A percentile compares a stretch with the other conserved stretches of the same genome.
These are phyloP conservation scores for Thielaviopsis ethacetica DNA, from an alignment of 2,329 filamentous ascomycete species.

Conservation along the genomic window DNA sequence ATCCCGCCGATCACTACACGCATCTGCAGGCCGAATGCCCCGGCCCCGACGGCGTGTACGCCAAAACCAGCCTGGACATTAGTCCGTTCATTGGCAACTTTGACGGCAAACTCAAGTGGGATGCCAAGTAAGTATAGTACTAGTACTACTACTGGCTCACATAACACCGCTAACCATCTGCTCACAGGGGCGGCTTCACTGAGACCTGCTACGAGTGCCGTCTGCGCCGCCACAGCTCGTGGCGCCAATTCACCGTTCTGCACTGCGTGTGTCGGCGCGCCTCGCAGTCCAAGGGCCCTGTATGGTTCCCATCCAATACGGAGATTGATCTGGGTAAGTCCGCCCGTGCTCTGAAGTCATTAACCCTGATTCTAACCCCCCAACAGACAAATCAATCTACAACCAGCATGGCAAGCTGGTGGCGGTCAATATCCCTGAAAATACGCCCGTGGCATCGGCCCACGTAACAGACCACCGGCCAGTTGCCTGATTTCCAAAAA, in stretches of 20 bases:
- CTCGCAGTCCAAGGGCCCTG: conserved; percentile 3
- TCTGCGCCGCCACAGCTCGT: conserved; percentile 7
- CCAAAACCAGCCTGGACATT: conserved; percentile 1
- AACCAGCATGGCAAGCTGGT: conserved; percentile 6
- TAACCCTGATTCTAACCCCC: background rate
- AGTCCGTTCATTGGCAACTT: conserved; percentile 6
- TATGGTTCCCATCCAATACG: conserved; percentile 10
- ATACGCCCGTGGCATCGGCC: background rate
- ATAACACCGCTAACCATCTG: too few species aligned
- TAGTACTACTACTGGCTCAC: too few species aligned
- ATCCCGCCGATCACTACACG: conserved; percentile 4
- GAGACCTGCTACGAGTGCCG: conserved; percentile 9
- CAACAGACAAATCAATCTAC: conserved; percentile 3
- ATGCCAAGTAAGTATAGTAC: conserved; percentile 4
- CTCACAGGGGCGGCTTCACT: conserved; percentile 8
- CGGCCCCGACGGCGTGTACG: background rate
- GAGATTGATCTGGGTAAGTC: conserved; percentile 11
- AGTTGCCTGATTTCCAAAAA: background rate
- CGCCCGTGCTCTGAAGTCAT: background rate
- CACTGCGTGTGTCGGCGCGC: conserved; percentile 10
- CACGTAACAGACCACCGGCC: too few species aligned
- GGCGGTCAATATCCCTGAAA: conserved; percentile 1
- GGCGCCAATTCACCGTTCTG: conserved; percentile 9
- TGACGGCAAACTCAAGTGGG: conserved; percentile 10
- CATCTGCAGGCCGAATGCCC: conserved; percentile 4